These are phyloP conservation scores for Pichia gijzeniarum DNA, from an alignment of 805 yeast genomes.

Conservation along the genomic window DNA sequence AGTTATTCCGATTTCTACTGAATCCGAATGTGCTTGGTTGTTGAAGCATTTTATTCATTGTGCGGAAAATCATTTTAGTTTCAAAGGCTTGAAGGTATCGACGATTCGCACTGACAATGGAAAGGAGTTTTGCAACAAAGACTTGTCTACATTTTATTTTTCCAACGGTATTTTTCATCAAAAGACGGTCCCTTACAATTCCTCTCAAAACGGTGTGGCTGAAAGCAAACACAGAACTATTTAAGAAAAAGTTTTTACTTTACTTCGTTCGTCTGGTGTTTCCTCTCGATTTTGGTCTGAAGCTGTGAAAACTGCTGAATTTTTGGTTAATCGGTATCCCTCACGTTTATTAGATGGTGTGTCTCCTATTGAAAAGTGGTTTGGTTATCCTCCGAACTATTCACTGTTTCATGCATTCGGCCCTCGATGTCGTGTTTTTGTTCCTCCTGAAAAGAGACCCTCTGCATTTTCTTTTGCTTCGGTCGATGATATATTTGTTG, in stretches of 20 bases:
- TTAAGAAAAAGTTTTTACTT: neutral
- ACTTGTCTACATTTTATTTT: neutral
- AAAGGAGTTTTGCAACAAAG: neutral
- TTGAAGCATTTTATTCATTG: neutral
- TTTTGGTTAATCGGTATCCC: conserved; percentile 3
- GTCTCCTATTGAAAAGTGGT: conserved; percentile 3
- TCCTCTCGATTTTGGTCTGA: conserved; percentile 5
- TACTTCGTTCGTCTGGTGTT: conserved; percentile 1
- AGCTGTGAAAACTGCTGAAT: conserved; percentile 6
- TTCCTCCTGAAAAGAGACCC: conserved; percentile 4
- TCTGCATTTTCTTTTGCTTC: conserved; percentile 1
- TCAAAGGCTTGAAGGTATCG: neutral
- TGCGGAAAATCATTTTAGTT: conserved; percentile 4
- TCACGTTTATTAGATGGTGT: neutral
- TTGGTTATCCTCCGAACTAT: conserved; percentile 2
- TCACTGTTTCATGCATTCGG: conserved; percentile 4
- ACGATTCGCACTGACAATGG: conserved; percentile 2
- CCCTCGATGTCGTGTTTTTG: neutral
- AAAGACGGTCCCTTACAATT: conserved; percentile 7
- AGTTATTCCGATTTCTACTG: neutral
- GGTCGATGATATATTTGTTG: conserved; percentile 6
- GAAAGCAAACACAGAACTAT: conserved; percentile 9
- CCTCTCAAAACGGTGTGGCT: conserved; percentile 13
- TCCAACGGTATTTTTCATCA: conserved; percentile 6
- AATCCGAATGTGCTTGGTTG: neutral